Conservation (phyloP, 768 basidiomycete species). For the Lentinula aciculospora region DNA sequence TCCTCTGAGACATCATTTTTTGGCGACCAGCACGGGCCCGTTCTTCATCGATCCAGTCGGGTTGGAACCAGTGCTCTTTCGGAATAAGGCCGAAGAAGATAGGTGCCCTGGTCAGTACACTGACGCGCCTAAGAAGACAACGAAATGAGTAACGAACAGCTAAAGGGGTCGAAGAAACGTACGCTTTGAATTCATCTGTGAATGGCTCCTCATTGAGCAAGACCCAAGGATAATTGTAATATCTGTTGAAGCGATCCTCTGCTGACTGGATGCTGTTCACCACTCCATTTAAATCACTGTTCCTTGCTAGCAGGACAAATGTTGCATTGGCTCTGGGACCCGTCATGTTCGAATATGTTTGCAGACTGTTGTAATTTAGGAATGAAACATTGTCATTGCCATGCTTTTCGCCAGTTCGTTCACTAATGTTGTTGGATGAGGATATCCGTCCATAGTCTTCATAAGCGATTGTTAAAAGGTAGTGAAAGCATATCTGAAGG, state of each 20-base stretch:
- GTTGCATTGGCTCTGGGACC: slow-evolving; percentile 62
- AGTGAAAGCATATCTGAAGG: slow-evolving; percentile 48
- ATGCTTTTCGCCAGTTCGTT: slow-evolving; percentile 10
- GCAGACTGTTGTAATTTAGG: background rate
- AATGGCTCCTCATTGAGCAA: slow-evolving; percentile 82
- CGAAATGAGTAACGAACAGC: background rate
- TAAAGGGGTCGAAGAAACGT: slow-evolving; percentile 9
- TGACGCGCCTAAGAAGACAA: slow-evolving; percentile 35
- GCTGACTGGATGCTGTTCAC: slow-evolving; percentile 56
- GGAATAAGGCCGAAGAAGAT: slow-evolving; percentile 72
- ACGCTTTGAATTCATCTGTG: slow-evolving; percentile 67
- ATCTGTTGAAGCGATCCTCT: slow-evolving; percentile 83
- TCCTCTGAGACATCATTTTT: slow-evolving; percentile 55
- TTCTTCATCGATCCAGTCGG: slow-evolving; percentile 73
- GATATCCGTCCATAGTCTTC: slow-evolving; percentile 43
- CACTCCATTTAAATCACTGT: slow-evolving; percentile 46
- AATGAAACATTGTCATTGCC: background rate
- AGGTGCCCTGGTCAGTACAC: slow-evolving; percentile 50
- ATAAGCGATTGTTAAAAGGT: slow-evolving; percentile 44
- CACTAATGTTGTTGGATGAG: slow-evolving; percentile 33
- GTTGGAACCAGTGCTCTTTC: slow-evolving; percentile 73
- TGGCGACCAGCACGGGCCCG: slow-evolving; percentile 54
- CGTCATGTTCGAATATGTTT: slow-evolving; percentile 1
- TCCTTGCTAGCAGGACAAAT: slow-evolving; percentile 68
- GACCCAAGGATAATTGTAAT: slow-evolving; percentile 74